A percentile compares a stretch with the other conserved stretches of the same genome.
Evolutionary conservation across 208 protist genomes (phyloP).

Genomic region (Trypanosoma cruzi): DNA sequence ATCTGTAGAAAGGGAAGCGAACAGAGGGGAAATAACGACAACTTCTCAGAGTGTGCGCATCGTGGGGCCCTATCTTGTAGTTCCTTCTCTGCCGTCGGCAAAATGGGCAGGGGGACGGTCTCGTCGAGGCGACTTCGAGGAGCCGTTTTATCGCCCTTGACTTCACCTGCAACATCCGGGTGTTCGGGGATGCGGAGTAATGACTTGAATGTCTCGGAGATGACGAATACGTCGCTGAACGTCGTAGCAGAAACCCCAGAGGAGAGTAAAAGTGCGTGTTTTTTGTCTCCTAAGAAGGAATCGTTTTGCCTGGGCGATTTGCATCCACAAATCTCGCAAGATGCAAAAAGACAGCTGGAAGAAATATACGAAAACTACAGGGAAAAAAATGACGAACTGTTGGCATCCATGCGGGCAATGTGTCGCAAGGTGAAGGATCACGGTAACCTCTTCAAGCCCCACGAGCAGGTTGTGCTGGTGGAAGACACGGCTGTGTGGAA

Average conservation of each 20-base stretch:
- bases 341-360: slow-evolving; percentile 11
- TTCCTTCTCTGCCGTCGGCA: background rate
- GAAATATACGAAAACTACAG: slow-evolving; percentile 6
- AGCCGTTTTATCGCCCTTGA: background rate
- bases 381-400: slow-evolving; percentile 14
- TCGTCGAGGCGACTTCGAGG: background rate
- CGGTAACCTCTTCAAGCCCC: slow-evolving; percentile 4
- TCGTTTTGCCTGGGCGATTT: background rate
- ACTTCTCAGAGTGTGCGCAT: background rate
- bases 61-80: background rate
- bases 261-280: background rate
- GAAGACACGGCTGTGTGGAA: slow-evolving; percentile 18
- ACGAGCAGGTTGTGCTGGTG: slow-evolving; percentile 5
- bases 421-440: slow-evolving; percentile 13
- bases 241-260: background rate
- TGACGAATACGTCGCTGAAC: background rate
- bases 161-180: background rate
- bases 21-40: background rate
- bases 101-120: background rate
- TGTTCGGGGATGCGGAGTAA: background rate
- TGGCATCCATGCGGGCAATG: slow-evolving; percentile 10
- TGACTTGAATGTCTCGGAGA: background rate
- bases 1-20: background rate
- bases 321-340: slow-evolving; percentile 4
- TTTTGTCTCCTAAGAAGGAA: background rate